Base-by-base conservation (phyloP, 2,329 filamentous ascomycete genomes). In the Stachybotrys elegans region DNA sequence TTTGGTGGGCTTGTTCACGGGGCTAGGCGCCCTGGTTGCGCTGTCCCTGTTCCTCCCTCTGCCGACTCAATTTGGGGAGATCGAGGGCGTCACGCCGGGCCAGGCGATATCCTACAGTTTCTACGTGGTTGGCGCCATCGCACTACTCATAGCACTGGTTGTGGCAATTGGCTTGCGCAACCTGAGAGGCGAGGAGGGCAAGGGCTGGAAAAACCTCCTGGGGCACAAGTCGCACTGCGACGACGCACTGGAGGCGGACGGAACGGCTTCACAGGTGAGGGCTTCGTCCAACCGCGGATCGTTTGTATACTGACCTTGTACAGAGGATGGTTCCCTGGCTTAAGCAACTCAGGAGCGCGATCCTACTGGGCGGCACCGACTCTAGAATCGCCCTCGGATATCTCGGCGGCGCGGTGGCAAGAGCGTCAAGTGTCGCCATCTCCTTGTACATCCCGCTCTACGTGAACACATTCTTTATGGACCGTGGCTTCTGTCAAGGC, bases 381-480 rank as follows among this genome's bases (percentile, higher is more conserved):
- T 75, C 81, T 9, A 79, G 86, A 53, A 95, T 98, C 49, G 84
- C 82, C 16, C 75, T 97, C 0, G 92, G 87, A 22, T 98, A 97
- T 58, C 70, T 97, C 0, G 93, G 92, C 49, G 93, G 93, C 2
- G 96, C 97, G 57, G 92, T 98, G 3, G 92, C 91, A 9, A 83
- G 93, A 44, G 91, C 93, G 7, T 96, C 91, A 1, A 95, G 90
- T 0, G 93, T 98, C 5, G 92, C 88, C 42, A 95, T 98, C 51
- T 94, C 89, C 1, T 78, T 97, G 6, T 98, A 97, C 67, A 86
- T 98, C 43, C 93, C 93, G 1, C 77, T 98, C 2, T 94, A 87
- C 59, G 82, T 96, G 55, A 97, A 97, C 61, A 84, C 88, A 20
- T 95, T 88, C 64, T 97, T 92, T 65, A 86, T 92, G 50, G 71